Base-by-base conservation (phyloP, 305 asterid genomes). In the Fraxinus xanthoxyloides region DNA sequence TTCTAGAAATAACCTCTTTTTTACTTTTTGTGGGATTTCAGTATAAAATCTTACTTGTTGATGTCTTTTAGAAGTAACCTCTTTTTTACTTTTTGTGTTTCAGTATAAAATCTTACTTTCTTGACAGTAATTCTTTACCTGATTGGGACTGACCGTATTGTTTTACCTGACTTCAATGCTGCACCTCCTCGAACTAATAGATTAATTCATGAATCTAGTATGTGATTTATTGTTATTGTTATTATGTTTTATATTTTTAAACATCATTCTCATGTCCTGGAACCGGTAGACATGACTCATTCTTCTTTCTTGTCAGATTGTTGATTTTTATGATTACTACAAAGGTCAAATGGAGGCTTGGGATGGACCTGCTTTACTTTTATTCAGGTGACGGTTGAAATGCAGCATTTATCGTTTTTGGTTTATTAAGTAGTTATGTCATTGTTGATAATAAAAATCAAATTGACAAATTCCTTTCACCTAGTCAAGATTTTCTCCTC, bases 341-440 rank as follows among this genome's bases (percentile, higher is more conserved):
- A 96, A 96, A 85, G 99, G 99, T 85, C 98, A 94, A 88, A 96
- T 96, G 99, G 99, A 96, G 88, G 92, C 99, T 77, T 96, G 99
- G 99, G 99, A 96, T 88, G 99, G 99, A 82, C 99, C 99, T 88
- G 99, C 99, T 81, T 91, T 96, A 87, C 92, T 96, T 77, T 87
- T 96, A 89, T 96, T 96, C 95, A 93, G 99, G 99, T 96, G 88
- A 90, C 77, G 76, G 72, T 80, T 81, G 83, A 40, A 82, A 80
- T 82, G 81, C 84, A 67, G 80, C 80, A 82, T 86, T 83, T 76
- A n/a, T 78, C 59, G 36, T 61, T 40, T 78, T 56, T 82, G 65
- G 74, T 40, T 51, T 76, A 48, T 46, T 78, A 63, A 77, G 75
- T 74, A 69, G 31, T 56, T 61, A 17, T 43, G 31, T 75, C 15